Evolutionary conservation across 192 early-diverging fungal species (phyloP).

Genomic region (Umbelopsis vinacea): DNA sequence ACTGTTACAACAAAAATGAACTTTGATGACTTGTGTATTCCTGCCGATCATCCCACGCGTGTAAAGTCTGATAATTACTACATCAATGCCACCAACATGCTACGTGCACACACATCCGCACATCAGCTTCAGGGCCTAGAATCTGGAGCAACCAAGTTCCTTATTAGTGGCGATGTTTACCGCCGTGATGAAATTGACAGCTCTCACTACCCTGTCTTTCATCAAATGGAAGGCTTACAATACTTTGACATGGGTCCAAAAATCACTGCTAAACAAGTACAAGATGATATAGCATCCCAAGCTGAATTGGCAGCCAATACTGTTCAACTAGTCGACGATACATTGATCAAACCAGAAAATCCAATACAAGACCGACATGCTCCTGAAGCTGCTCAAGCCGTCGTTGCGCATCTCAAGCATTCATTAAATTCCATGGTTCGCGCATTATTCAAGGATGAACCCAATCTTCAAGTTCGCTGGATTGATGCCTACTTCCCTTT

Average conservation of each 20-base stretch:
- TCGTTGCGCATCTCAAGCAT: slow-evolving; percentile 75
- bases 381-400: slow-evolving; percentile 53
- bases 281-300: slow-evolving; percentile 36
- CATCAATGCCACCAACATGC: slow-evolving; percentile 74
- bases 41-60: slow-evolving; percentile 82
- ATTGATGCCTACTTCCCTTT: slow-evolving; percentile 95
- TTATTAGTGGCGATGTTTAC: slow-evolving; percentile 98
- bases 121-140: slow-evolving; percentile 85
- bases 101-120: slow-evolving; percentile 94
- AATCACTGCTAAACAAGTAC: slow-evolving; percentile 31
- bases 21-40: slow-evolving; percentile 91
- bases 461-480: slow-evolving; percentile 86
- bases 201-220: slow-evolving; percentile 96
- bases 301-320: slow-evolving; percentile 22
- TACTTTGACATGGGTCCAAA: slow-evolving; percentile 59
- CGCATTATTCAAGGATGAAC: slow-evolving; percentile 65
- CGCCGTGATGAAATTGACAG: slow-evolving; percentile 95
- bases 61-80: slow-evolving; percentile 91
- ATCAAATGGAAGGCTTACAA: slow-evolving; percentile 96
- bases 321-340: slow-evolving; percentile 51
- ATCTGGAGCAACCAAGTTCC: slow-evolving; percentile 65
- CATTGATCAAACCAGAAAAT: slow-evolving; percentile 63
- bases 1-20: slow-evolving; percentile 84
- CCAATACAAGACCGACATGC: slow-evolving; percentile 79
- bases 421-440: slow-evolving; percentile 85